Base-by-base conservation (phyloP, 371 early-diverging fungal genomes). In the Mortierella sp. region DNA sequence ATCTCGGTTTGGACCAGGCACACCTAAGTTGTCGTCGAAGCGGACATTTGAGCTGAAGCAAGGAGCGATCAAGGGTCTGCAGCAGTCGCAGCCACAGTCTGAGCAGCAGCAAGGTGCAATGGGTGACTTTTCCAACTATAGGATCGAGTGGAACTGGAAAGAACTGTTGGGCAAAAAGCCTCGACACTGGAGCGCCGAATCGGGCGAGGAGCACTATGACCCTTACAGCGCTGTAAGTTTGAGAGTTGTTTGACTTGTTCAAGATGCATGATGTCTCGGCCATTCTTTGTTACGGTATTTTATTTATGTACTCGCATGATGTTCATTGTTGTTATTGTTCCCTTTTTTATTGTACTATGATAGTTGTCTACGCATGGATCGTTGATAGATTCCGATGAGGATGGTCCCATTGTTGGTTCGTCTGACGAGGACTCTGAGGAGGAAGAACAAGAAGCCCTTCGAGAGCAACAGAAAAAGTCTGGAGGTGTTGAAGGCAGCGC, bases 91-190 rank as follows among this genome's bases (percentile, higher is more conserved):
- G 58, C 1, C 24, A 3, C 52, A 44, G 21, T 31, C 63, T 2
- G 70, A 78, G 28, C 74, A 57, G 28, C 78, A 75, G n/a, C 80
- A 80, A 42, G 75, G 80, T 19, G 77, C 21, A 1, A 73, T 74
- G 10, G 57, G 54, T 1, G 87, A 86, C 44, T 86, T 86, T 80
- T 82, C 87, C 48, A 86, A 82, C 50, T 86, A 86, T 72, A 78
- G 73, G 74, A 86, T 86, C 44, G 87, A 86, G 52, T 86, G 87
- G 87, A 86, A 86, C 57, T 82, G 80, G 87, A 82, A 82, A 48
- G 87, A 86, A 52, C 65, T 86, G 45, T 50, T 80, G 63, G 87
- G 87, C 72, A 86, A 86, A 75, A 86, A 80, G 45, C 87, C 87
- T 44, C 82, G 87, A 28, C 87, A 81, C 24, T 86, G 87, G 87